These are phyloP conservation scores for Neurospora sp. DNA, from an alignment of 495 filamentous ascomycete species.

Conservation along the genomic window DNA sequence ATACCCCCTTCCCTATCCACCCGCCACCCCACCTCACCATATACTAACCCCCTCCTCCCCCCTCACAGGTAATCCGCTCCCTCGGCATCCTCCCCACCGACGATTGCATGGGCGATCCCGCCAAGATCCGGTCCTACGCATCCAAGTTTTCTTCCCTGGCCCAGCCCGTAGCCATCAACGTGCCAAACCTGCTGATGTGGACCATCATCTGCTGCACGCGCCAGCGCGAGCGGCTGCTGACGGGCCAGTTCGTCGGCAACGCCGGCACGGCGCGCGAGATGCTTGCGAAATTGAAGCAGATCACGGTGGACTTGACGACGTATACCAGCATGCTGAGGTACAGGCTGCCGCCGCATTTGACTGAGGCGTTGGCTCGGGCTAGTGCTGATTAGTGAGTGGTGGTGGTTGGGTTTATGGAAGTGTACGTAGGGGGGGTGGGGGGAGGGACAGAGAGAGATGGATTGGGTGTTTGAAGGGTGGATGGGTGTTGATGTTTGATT, in stretches of 20 bases:
- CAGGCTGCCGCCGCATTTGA: conserved; percentile 59
- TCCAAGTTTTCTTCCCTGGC: conserved; percentile 65
- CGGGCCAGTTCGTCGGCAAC: conserved; percentile 59
- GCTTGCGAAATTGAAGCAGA: conserved; percentile 59
- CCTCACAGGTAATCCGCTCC: conserved; percentile 53
- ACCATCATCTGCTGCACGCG: conserved; percentile 72
- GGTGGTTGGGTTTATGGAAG: too few species aligned
- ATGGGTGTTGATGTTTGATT: not conserved
- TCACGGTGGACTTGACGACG: conserved; percentile 78
- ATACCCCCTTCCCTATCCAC: not conserved
- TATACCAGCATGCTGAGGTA: conserved; percentile 94
- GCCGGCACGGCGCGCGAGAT: conserved; percentile 55
- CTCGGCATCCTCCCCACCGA: conserved; percentile 67
- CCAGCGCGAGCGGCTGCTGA: conserved; percentile 57
- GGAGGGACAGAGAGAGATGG: not conserved
- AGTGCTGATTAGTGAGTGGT: conserved; percentile 46
- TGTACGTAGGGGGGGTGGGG: too few species aligned
- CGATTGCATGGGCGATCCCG: conserved; percentile 56
- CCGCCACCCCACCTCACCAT: not conserved
- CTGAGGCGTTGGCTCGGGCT: conserved; percentile 70
- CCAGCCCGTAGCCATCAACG: conserved; percentile 68
- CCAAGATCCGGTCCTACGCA: conserved; percentile 61
- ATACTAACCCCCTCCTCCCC: conserved; percentile 12
- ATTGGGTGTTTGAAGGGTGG: not conserved
- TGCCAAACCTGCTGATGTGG: conserved; percentile 87